These are phyloP conservation scores for Pleomassaria siparia DNA, from an alignment of 2,329 filamentous ascomycete species.

Conservation along the genomic window DNA sequence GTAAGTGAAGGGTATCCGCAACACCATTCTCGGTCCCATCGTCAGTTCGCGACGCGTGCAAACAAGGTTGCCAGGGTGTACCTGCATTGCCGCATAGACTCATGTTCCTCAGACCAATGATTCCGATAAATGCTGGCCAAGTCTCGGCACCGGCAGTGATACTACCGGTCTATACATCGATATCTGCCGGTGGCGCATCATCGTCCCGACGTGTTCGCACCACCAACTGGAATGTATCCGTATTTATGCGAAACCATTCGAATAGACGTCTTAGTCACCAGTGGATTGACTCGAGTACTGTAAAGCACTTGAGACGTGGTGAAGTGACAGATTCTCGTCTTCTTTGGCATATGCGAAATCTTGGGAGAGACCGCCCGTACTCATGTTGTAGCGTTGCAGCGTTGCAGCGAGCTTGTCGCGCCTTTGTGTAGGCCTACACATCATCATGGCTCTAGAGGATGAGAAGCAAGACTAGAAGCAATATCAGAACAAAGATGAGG, in stretches of 20 bases:
- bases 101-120: constrained; percentile 20
- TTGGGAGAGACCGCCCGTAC: too few species aligned
- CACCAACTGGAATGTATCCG: constrained; percentile 7
- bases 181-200: neutral
- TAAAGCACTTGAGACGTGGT: constrained; percentile 49
- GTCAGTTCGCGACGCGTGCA: constrained; percentile 18
- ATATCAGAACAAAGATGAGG: constrained; percentile 83
- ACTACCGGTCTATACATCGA: constrained; percentile 7
- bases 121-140: constrained; percentile 16
- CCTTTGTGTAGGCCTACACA: too few species aligned
- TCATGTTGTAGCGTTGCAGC: too few species aligned
- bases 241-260: constrained; percentile 7
- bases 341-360: neutral
- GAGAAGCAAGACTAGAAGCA: constrained; percentile 78
- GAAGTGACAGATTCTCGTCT: constrained; percentile 36
- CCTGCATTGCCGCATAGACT: constrained; percentile 21
- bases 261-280: constrained; percentile 22
- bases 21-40: constrained; percentile 4
- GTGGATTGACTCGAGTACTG: constrained; percentile 45
- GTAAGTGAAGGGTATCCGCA: constrained; percentile 3
- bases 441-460: too few species aligned
- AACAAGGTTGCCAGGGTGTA: constrained; percentile 17
- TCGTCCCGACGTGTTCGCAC: constrained; percentile 12
- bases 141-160: constrained; percentile 9
- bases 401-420: too few species aligned